Percentiles rank a stretch among this genome's conserved stretches.
Conservation (phyloP, 2,329 filamentous ascomycete species). For the Fusarium neocosmosporiellum region DNA sequence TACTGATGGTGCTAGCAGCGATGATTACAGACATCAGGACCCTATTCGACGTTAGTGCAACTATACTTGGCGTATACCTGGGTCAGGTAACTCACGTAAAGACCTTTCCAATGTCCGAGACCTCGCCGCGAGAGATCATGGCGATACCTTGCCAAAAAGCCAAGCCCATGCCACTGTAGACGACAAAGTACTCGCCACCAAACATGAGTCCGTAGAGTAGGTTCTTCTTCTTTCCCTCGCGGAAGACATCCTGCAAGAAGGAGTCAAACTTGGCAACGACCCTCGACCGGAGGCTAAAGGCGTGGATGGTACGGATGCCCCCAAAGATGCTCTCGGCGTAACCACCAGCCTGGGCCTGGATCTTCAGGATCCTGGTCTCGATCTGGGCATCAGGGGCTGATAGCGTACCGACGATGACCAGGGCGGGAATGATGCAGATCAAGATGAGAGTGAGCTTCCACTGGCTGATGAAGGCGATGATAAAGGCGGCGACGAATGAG, state of each 20-base stretch:
- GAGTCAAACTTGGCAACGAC: constrained; percentile 50
- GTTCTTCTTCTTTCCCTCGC: constrained; percentile 4
- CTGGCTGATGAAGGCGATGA: constrained; percentile 49
- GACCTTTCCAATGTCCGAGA: constrained; percentile 45
- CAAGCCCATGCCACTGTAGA: constrained; percentile 52
- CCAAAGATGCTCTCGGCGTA: constrained; percentile 49
- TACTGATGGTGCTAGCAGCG: constrained; percentile 46
- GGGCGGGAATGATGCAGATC: constrained; percentile 40
- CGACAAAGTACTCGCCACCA: constrained; percentile 36
- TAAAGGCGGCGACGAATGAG: constrained; percentile 51
- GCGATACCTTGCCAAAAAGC: constrained; percentile 56
- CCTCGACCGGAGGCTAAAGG: constrained; percentile 51
- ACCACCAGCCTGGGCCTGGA: constrained; percentile 43
- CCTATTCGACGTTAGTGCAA: constrained; percentile 39
- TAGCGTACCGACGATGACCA: constrained; percentile 39
- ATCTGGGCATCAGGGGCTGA: constrained; percentile 37
- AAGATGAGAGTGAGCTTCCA: constrained; percentile 56
- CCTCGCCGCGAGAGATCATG: constrained; percentile 49
- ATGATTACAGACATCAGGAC: constrained; percentile 52
- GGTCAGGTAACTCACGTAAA: not conserved
- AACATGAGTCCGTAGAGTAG: not conserved
- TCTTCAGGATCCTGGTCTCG: constrained; percentile 43
- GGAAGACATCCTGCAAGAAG: constrained; percentile 47
- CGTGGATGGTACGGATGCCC: constrained; percentile 52
- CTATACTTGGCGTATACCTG: not conserved